Percentiles rank a stretch among this genome's conserved stretches.
These are phyloP conservation scores for Pseudozyma pruni DNA, from an alignment of 1,284 basidiomycete species.

Conservation along the genomic window DNA sequence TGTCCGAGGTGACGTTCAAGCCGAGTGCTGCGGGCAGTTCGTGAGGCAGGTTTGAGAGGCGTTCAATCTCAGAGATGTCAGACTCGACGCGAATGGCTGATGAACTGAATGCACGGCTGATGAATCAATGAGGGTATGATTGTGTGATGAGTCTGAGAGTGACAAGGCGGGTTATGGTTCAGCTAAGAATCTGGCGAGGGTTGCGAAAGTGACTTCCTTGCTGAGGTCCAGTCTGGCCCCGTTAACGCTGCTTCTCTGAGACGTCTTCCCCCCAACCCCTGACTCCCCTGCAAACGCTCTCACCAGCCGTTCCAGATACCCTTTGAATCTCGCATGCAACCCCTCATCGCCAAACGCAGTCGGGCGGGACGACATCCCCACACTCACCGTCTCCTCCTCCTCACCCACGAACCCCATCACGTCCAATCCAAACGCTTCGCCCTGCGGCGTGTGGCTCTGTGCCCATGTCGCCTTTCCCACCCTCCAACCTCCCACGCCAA, in stretches of 20 bases:
- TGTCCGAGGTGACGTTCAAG: slow-evolving; percentile 59
- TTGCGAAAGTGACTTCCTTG: slow-evolving; percentile 3
- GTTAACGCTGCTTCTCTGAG: not conserved
- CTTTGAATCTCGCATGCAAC: not conserved
- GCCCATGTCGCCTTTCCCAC: slow-evolving; percentile 8
- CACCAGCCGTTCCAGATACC: slow-evolving; percentile 6
- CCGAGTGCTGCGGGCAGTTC: slow-evolving; percentile 18
- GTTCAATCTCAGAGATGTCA: too few relatives aligned
- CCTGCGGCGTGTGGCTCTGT: slow-evolving; percentile 14
- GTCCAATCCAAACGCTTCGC: slow-evolving; percentile 31
- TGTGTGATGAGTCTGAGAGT: too few relatives aligned
- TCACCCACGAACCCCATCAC: slow-evolving; percentile 2
- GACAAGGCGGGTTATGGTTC: too few relatives aligned
- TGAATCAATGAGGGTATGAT: too few relatives aligned
- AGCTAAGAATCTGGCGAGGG: not conserved
- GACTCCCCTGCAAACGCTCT: not conserved
- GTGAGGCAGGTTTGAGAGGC: too few relatives aligned
- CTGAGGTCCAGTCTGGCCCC: not conserved
- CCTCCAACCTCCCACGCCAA: not conserved
- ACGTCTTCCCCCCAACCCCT: not conserved
- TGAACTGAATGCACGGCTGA: too few relatives aligned
- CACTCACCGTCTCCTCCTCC: slow-evolving; percentile 6
- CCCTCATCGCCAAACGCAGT: slow-evolving; percentile 4
- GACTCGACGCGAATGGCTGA: too few relatives aligned
- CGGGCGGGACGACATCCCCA: slow-evolving; percentile 5